phyloP scores from a whole-genome alignment of 352 stramenopile genomes.

The Globisporangium spiculum region DNA sequence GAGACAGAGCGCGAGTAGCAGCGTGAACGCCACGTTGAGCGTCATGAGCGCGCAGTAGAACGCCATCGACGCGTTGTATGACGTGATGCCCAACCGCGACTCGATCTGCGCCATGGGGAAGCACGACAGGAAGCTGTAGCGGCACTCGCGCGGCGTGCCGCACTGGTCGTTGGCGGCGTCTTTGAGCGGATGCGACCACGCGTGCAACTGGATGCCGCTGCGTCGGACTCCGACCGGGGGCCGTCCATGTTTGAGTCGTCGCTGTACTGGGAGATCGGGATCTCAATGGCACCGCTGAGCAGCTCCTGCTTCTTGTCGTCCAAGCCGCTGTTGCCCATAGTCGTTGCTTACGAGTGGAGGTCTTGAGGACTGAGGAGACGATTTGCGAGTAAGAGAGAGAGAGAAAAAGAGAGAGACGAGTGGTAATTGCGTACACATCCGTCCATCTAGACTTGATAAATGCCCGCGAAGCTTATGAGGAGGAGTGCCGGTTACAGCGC shows the following conservation, averaged over 20 bases:
- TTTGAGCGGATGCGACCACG: constrained; percentile 1
- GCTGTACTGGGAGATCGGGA: not conserved
- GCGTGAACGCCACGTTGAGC: not conserved
- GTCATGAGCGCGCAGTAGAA: not conserved
- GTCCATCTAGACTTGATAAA: no score
- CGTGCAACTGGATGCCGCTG: not conserved
- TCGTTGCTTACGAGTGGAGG: not conserved
- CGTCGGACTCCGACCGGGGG: not conserved
- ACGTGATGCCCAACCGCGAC: not conserved
- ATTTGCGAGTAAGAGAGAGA: not conserved
- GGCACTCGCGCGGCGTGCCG: not conserved
- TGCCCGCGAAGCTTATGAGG: no score
- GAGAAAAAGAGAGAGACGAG: no score
- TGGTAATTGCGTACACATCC: no score
- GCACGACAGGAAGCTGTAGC: not conserved
- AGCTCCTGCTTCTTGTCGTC: constrained; percentile 4
- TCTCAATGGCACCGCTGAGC: not conserved
- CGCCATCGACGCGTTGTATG: constrained; percentile 1
- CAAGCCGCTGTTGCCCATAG: not conserved
- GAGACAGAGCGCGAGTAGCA: not conserved
- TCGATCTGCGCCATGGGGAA: constrained; percentile 8
- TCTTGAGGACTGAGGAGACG: not conserved
- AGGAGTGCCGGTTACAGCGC: no score
- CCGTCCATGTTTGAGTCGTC: not conserved
- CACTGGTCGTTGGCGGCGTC: not conserved